Percentiles rank a stretch among this genome's conserved stretches.
Conservation (phyloP, 2,329 filamentous ascomycete genomes). For the Calonectria crousiana region DNA sequence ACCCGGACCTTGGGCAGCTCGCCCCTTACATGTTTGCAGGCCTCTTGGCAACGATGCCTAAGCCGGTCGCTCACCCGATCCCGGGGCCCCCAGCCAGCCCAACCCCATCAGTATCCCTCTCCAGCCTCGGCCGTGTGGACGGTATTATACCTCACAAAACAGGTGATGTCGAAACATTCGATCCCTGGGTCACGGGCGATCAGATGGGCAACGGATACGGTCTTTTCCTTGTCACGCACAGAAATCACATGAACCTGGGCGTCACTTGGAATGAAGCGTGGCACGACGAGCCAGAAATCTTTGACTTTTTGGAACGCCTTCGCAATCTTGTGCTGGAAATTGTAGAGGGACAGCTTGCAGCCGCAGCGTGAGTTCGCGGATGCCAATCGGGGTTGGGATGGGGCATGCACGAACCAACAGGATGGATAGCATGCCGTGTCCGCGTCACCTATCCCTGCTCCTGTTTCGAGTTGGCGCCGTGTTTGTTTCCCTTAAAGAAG, state of each 20-base stretch:
- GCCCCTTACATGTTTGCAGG: background rate
- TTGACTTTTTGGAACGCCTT: background rate
- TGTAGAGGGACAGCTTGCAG: background rate
- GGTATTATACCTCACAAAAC: background rate
- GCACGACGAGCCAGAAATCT: background rate
- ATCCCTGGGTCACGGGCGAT: background rate
- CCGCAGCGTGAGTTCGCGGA: background rate
- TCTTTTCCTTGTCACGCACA: background rate
- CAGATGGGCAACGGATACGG: background rate
- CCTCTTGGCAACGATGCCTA: background rate
- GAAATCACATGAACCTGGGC: background rate
- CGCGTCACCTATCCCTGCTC: background rate
- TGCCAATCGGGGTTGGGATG: background rate
- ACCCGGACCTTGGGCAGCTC: background rate
- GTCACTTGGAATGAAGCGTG: background rate
- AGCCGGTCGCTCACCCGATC: background rate
- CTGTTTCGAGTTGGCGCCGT: background rate
- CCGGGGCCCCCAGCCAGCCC: background rate
- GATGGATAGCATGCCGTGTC: background rate
- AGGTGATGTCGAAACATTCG: background rate
- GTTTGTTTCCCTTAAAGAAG: background rate
- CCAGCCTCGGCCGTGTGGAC: background rate
- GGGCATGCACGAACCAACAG: background rate
- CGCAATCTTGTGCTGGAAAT: background rate
- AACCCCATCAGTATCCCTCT: background rate